Conservation (phyloP, 2,329 filamentous ascomycete species). For the Nemania bipapillata region DNA sequence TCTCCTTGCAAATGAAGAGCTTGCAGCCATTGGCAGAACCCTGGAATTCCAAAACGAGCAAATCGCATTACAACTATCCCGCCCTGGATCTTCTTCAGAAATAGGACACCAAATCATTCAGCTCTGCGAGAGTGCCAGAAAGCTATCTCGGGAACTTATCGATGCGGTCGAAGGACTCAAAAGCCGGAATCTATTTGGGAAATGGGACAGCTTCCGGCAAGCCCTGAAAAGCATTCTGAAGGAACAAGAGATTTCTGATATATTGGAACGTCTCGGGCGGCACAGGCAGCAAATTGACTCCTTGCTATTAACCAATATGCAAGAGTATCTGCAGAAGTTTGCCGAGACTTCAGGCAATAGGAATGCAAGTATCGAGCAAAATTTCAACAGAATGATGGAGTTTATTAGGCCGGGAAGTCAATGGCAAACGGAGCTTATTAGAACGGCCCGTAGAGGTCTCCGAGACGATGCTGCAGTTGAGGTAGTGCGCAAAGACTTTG, state of each 20-base stretch:
- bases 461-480: background rate
- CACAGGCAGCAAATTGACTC: conserved; percentile 1
- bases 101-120: background rate
- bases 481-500: background rate
- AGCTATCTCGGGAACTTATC: background rate
- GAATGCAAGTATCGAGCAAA: background rate
- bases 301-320: background rate
- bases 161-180: background rate
- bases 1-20: background rate
- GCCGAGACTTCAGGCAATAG: background rate
- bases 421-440: background rate
- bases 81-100: background rate
- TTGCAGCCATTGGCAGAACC: background rate
- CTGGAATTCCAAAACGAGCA: background rate
- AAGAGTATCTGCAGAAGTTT: background rate
- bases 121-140: background rate
- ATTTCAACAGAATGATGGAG: background rate
- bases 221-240: background rate
- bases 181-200: background rate
- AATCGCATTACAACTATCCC: background rate
- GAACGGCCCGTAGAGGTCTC: background rate
- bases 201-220: background rate
- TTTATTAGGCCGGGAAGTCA: background rate
- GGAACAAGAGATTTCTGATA: background rate
- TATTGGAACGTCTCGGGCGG: background rate